phyloP scores from a whole-genome alignment of 441 rosid species.

The Pelargonium fulgidum region DNA sequence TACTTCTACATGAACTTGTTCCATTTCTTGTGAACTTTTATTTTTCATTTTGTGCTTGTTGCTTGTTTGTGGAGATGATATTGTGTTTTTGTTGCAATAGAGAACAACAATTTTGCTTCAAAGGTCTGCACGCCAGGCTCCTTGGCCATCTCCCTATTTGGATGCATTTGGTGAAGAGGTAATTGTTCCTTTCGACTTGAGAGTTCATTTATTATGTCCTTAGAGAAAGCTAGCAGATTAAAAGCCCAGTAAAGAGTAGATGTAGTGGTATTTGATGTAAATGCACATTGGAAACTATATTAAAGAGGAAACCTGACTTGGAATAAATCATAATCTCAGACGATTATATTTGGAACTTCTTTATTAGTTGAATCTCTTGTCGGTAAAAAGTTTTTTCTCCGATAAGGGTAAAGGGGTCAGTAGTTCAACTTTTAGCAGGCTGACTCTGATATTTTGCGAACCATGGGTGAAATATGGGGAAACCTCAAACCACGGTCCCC shows the following conservation, averaged over 20 bases:
- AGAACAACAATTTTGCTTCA: constrained; percentile 78
- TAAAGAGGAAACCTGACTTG: background rate
- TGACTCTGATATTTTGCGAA: background rate
- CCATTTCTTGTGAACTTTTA: constrained; percentile 1
- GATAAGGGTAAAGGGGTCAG: too few relatives aligned
- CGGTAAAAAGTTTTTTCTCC: too few relatives aligned
- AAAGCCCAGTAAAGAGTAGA: background rate
- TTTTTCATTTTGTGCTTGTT: constrained; percentile 13
- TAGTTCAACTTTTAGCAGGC: too few relatives aligned
- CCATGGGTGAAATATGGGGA: background rate
- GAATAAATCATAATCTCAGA: background rate
- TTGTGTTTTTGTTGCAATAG: constrained; percentile 33
- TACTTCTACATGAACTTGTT: constrained; percentile 21
- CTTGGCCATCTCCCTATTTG: constrained; percentile 97
- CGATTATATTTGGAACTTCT: background rate
- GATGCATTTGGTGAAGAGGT: constrained; percentile 99
- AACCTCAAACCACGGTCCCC: background rate
- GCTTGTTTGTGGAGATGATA: constrained; percentile 16
- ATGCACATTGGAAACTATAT: background rate
- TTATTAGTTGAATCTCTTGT: background rate
- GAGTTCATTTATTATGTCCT: too few relatives aligned
- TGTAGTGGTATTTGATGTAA: background rate
- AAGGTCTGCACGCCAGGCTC: constrained; percentile 81
- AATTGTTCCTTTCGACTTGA: background rate
- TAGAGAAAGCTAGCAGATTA: background rate